phyloP scores from a whole-genome alignment of 2,329 filamentous ascomycete genomes.

The Ophiostoma piceae region DNA sequence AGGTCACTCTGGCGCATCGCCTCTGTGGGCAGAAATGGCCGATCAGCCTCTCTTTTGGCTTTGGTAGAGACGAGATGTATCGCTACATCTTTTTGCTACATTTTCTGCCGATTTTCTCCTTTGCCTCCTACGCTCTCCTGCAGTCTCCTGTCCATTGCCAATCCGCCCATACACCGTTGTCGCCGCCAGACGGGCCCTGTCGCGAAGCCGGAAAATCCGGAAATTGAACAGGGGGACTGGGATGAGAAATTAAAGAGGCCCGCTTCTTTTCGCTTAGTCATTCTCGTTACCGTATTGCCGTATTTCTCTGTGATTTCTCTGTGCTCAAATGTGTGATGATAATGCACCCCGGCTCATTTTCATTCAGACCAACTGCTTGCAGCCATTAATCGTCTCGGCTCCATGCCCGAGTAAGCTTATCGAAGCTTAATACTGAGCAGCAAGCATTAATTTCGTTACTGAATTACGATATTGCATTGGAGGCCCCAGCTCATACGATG shows the following conservation, averaged over 20 bases:
- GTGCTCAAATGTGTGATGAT: not conserved
- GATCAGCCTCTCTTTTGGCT: not conserved
- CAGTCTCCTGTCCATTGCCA: not conserved
- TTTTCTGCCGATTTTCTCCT: not conserved
- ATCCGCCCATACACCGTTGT: conserved; percentile 9
- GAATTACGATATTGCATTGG: not conserved
- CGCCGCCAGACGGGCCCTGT: conserved; percentile 16
- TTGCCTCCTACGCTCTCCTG: not conserved
- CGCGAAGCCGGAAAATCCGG: conserved; percentile 23
- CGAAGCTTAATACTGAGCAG: conserved; percentile 1
- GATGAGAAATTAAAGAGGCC: conserved; percentile 16
- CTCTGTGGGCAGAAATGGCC: not conserved
- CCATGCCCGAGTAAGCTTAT: not conserved
- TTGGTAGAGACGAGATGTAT: not conserved
- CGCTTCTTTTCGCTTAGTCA: conserved; percentile 18
- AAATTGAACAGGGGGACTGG: conserved; percentile 23
- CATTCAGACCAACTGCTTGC: conserved; percentile 7
- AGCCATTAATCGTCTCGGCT: not conserved
- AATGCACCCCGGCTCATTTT: not conserved
- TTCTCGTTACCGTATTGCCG: not conserved
- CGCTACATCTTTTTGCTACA: not conserved
- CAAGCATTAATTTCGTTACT: not conserved
- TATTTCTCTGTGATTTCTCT: not conserved
- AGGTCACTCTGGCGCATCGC: conserved; percentile 7
- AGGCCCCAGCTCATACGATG: not conserved